phyloP scores from a whole-genome alignment of 306 rosid genomes.

The Chamaecrista fasciculata region DNA sequence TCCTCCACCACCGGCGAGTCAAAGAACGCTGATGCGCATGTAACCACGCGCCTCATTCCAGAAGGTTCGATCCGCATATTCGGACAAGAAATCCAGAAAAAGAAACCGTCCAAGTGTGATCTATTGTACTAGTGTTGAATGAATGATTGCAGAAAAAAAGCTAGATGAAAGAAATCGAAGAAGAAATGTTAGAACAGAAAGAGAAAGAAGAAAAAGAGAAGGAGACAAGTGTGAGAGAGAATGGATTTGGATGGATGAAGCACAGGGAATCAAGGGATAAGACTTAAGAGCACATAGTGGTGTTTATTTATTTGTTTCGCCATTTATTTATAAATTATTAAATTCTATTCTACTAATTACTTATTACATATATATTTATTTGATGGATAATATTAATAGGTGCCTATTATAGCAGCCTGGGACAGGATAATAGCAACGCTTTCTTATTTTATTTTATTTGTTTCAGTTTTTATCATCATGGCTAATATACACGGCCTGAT shows the following conservation, averaged over 20 bases:
- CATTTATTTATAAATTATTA: constrained; percentile 27
- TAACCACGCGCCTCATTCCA: constrained; percentile 19
- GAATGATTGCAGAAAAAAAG: no score
- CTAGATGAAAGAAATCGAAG: no score
- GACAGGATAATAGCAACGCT: constrained; percentile 16
- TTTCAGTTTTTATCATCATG: not conserved
- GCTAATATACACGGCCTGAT: constrained; percentile 38
- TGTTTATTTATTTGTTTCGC: constrained; percentile 19
- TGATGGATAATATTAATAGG: no score
- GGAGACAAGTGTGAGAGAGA: not conserved
- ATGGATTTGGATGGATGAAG: not conserved
- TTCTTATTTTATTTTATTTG: not conserved
- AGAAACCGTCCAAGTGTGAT: no score
- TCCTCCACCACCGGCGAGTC: constrained; percentile 36
- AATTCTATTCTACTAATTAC: not conserved
- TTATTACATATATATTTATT: no score
- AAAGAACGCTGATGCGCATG: constrained; percentile 33
- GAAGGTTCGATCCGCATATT: constrained; percentile 35
- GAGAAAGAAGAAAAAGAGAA: not conserved
- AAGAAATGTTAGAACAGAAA: not conserved
- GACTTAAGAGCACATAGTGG: not conserved
- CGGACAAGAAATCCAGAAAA: no score
- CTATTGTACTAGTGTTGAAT: no score
- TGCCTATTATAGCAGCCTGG: not conserved
- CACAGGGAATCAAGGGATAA: not conserved